Percentiles rank a stretch among this genome's conserved stretches.
phyloP scores from a whole-genome alignment of 2,329 filamentous ascomycete species.

The Uncinocarpus reesii region DNA sequence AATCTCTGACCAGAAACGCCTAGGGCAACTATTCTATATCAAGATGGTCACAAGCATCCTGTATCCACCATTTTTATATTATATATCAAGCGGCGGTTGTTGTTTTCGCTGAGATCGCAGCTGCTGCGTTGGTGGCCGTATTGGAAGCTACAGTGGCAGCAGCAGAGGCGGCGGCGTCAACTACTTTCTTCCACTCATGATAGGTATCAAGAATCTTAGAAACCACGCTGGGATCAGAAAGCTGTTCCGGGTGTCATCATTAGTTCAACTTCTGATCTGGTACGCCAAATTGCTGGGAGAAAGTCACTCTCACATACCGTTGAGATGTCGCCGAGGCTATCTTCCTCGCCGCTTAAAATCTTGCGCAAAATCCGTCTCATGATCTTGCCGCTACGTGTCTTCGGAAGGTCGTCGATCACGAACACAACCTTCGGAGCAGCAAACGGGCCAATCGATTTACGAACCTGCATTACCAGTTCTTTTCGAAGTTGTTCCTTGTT shows the following conservation, averaged over 20 bases:
- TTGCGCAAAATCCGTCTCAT: conserved; percentile 96
- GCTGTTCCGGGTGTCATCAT: conserved; percentile 38
- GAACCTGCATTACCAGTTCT: conserved; percentile 86
- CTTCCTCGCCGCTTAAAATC: conserved; percentile 93
- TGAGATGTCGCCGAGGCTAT: conserved; percentile 84
- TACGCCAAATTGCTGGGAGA: too few species aligned
- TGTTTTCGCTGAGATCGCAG: not conserved
- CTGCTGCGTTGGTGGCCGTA: not conserved
- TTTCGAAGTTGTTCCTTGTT: conserved; percentile 66
- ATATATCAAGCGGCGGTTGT: not conserved
- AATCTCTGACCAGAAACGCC: not conserved
- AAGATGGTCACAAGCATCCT: not conserved
- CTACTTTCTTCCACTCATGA: conserved; percentile 35
- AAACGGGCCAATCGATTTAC: conserved; percentile 95
- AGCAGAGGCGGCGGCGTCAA: not conserved
- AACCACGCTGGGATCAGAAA: conserved; percentile 83
- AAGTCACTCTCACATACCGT: conserved; percentile 53
- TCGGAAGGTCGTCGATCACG: conserved; percentile 85
- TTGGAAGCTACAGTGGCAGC: too few species aligned
- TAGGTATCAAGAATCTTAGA: conserved; percentile 79
- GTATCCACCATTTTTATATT: not conserved
- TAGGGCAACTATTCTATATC: not conserved
- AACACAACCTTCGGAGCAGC: conserved; percentile 90
- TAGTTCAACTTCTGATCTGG: too few species aligned
- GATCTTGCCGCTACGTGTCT: conserved; percentile 97